phyloP scores from a whole-genome alignment of 257 asterid species.

The Salvia hispanica region DNA sequence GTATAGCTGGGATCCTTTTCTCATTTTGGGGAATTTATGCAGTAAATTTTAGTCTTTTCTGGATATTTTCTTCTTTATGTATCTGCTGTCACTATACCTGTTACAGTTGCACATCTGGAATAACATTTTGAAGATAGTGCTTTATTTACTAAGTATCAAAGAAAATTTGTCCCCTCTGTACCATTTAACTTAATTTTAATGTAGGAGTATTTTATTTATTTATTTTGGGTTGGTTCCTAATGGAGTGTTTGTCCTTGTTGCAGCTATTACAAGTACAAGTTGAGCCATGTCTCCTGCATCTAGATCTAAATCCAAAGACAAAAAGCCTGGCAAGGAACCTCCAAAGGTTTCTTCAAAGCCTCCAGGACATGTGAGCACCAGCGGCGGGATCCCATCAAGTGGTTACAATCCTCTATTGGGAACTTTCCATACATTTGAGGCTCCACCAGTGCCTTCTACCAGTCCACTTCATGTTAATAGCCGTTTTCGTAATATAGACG shows the following conservation, averaged over 20 bases:
- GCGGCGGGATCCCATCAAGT: conserved; percentile 59
- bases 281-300: conserved; percentile 73
- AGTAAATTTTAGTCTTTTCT: conserved; percentile 12
- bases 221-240: conserved; percentile 29
- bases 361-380: conserved; percentile 54
- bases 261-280: conserved; percentile 44
- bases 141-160: background rate
- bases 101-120: conserved; percentile 11
- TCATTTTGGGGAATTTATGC: background rate
- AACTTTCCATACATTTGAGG: conserved; percentile 68
- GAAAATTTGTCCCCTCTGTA: background rate
- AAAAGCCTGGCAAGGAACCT: conserved; percentile 70
- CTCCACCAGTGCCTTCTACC: conserved; percentile 57
- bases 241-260: conserved; percentile 30
- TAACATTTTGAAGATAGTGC: conserved; percentile 2
- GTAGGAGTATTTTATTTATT: background rate
- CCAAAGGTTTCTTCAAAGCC: conserved; percentile 64
- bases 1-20: conserved; percentile 2
- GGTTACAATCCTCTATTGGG: conserved; percentile 85
- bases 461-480: conserved; percentile 60
- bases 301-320: conserved; percentile 78
- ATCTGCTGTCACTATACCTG: conserved; percentile 1
- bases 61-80: background rate
- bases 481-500: conserved; percentile 83
- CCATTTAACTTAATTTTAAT: background rate